Evolutionary conservation across 2,329 filamentous ascomycete species (phyloP).

Genomic region (Coniochaeta sp.): DNA sequence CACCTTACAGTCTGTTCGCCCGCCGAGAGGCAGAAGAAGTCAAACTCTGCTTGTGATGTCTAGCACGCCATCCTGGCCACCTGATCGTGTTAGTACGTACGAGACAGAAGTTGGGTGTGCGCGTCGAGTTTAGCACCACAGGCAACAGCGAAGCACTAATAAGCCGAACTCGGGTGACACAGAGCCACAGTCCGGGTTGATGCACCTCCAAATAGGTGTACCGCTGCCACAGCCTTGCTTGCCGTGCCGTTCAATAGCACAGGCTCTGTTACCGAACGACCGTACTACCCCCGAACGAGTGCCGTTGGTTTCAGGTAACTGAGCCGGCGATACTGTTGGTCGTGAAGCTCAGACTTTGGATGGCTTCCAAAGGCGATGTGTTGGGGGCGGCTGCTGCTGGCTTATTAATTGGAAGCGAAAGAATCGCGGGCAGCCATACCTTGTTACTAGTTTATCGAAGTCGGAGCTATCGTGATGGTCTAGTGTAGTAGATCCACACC

Average conservation of each 20-base stretch:
- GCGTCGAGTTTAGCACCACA: not conserved
- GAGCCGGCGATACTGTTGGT: not conserved
- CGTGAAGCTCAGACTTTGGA: not conserved
- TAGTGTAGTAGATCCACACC: not conserved
- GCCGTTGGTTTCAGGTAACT: not conserved
- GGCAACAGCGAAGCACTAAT: not conserved
- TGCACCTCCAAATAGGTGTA: not conserved
- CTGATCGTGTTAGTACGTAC: not conserved
- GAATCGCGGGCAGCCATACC: not conserved
- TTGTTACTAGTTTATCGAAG: not conserved
- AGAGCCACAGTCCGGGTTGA: not conserved
- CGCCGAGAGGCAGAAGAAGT: not conserved
- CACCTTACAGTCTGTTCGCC: not conserved
- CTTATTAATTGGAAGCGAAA: not conserved
- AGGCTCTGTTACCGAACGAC: not conserved
- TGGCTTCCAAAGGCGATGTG: not conserved
- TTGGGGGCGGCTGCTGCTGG: not conserved
- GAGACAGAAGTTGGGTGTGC: not conserved
- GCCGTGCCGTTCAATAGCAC: not conserved
- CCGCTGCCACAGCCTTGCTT: not conserved
- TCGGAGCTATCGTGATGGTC: not conserved
- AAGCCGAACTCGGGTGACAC: not conserved
- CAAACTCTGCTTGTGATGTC: not conserved
- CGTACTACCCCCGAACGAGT: not conserved
- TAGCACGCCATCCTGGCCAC: not conserved